Base-by-base conservation (phyloP, 495 filamentous ascomycete genomes). In the Echria macrotheca region DNA sequence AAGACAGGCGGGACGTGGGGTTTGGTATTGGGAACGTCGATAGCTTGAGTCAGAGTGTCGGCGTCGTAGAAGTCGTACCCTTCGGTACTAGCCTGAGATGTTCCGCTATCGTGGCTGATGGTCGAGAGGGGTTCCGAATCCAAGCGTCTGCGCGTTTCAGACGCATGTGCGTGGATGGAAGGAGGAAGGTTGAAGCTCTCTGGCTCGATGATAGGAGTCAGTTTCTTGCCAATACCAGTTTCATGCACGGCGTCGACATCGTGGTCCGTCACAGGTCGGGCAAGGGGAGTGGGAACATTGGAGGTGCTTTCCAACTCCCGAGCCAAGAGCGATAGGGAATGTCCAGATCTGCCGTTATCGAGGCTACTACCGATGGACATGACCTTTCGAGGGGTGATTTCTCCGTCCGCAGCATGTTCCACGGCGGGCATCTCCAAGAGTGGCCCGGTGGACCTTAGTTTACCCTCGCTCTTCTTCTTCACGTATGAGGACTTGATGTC, bases 251-350 rank as follows among this genome's bases (percentile, higher is more conserved):
- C 9, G 29, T 22, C 39, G 37, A 50, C 29, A 32, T 43, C 49
- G 19, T 65, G 29, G 44, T 81, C 80, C 3, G 75, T 69, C 29
- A 85, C 66, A 4, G 88, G 87, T 19, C 80, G 76, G 4, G 81
- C 88, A 33, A 91, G 70, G 1, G 89, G 89, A 0, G 89, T 95
- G 10, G 84, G 77, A 59, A 88, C 78, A 49, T 85, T 89, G 1
- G 88, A 93, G 31, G 81, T 82, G 63, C 78, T 86, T 42, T 87
- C 84, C 11, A 76, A 65, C 47, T 86, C 83, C 29, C 76, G 71
- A 0, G 68, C 51, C 0, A 74, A 65, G 1, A 72, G 55, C 1
- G 70, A 71, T 46, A 59, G 65, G 17, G 55, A 56, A 3, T 61
- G 36, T 33, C 53, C 35, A n/a, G n/a, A n/a, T n/a, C n/a, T n/a